Evolutionary conservation across 169 alveolate species (phyloP), one percentile per base, ranked within the genome.

Genomic region (Amoebophrya sp.): DNA sequence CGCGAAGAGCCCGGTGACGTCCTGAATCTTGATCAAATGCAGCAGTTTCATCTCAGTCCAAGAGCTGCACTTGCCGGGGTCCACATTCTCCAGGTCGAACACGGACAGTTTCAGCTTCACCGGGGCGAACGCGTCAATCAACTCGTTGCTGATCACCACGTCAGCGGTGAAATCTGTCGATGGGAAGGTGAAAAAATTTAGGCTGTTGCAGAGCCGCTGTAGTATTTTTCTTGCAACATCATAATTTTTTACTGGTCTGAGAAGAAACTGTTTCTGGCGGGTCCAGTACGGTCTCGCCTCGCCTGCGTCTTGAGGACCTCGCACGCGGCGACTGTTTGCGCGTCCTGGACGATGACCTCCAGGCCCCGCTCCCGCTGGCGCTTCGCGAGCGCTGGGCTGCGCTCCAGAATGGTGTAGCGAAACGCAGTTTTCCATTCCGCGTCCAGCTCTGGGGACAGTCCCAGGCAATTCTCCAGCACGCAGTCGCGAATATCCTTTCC

Each of bases 341-440:
- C 90, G 45, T 88, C 90, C 40, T 26, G 34, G 34, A 39, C 90
- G 18, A 88, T 42, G 39, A 88, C 90, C 40, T 39, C 45, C 15
- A 88, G 90, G 20, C 90, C 90, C 0, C 90, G 90, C 41, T 88
- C 45, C 29, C 90, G 43, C 90, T 88, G 90, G 23, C 90, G 48
- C 26, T 18, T 38, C 18, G 90, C 90, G 40, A 88, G 48, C 26
- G 90, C 90, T 39, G 90, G 90, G 39, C 40, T 18, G 67, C 90
- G 90, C 23, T 88, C 90, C 29, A 88, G 67, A 23, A 39, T 88
- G 38, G 45, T 23, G 58, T 88, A 88, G 40, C 45, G 90, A 40
- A 58, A 58, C 29, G 78, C 78, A 1, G 38, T 16, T 29, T 58
- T 16, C 78, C 78, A 58, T n/a, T 16, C 78, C 78, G 10, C 7